Evolutionary conservation across 2,329 filamentous ascomycete species (phyloP).

Genomic region (Trichoderma cornu-damae): DNA sequence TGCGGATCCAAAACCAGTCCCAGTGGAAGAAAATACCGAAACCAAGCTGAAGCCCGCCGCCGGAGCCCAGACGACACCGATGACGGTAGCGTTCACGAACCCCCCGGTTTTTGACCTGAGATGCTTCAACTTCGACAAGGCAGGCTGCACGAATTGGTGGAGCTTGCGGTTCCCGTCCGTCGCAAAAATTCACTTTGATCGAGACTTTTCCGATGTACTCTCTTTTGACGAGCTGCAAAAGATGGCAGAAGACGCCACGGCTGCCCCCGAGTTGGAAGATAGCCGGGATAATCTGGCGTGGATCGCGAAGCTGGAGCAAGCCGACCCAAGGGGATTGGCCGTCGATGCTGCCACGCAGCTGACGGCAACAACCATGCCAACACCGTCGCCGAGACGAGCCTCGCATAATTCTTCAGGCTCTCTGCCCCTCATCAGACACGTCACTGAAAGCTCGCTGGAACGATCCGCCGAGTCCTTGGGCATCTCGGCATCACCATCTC

Average conservation of each 20-base stretch:
- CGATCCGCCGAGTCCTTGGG: background rate
- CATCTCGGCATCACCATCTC: background rate
- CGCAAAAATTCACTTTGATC: constrained; percentile 71
- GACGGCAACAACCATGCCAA: constrained; percentile 36
- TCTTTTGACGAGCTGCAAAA: constrained; percentile 65
- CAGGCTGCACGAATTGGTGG: constrained; percentile 63
- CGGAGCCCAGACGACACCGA: constrained; percentile 39
- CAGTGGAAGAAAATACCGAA: constrained; percentile 33
- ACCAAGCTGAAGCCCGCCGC: constrained; percentile 46
- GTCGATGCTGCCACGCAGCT: constrained; percentile 44
- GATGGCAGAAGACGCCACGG: constrained; percentile 55
- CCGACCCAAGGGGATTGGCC: constrained; percentile 43
- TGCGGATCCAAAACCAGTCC: constrained; percentile 42
- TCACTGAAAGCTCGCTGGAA: background rate
- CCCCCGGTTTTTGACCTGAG: constrained; percentile 76
- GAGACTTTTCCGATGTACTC: constrained; percentile 62
- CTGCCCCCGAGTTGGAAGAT: constrained; percentile 46
- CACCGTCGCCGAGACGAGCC: constrained; percentile 31
- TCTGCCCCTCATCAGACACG: constrained; percentile 16
- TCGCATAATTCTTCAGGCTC: constrained; percentile 25
- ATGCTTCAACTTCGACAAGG: constrained; percentile 73
- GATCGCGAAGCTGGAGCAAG: constrained; percentile 55
- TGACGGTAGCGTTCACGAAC: constrained; percentile 55
- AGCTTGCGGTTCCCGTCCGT: constrained; percentile 72
- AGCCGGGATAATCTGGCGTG: constrained; percentile 57